Evolutionary conservation across 106 monocot species (phyloP).

Genomic region (Dioscorea dumetorum): DNA sequence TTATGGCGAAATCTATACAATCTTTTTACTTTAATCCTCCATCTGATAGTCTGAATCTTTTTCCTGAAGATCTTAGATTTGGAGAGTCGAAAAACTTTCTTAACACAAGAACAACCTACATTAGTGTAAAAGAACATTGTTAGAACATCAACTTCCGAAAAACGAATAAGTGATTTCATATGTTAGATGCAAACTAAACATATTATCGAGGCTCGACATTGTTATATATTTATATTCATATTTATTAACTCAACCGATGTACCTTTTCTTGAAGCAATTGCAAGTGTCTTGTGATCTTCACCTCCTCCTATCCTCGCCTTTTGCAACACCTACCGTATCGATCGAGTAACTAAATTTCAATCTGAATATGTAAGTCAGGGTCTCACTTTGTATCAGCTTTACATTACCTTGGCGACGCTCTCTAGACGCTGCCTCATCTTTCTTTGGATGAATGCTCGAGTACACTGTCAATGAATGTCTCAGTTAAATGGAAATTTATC

Average conservation of each 20-base stretch:
- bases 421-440: constrained; percentile 47
- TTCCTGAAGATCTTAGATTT: constrained; percentile 23
- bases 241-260: too few species aligned
- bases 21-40: constrained; percentile 35
- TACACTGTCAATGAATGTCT: constrained; percentile 32
- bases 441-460: constrained; percentile 50
- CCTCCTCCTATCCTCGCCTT: constrained; percentile 29
- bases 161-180: neutral
- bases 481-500: neutral
- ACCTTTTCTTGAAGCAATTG: neutral
- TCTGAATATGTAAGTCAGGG: neutral
- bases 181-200: neutral
- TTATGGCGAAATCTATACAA: constrained; percentile 27
- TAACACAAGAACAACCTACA: constrained; percentile 20
- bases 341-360: neutral
- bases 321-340: constrained; percentile 30
- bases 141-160: neutral
- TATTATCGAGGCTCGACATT: neutral
- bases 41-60: constrained; percentile 31
- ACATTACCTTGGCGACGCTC: constrained; percentile 38
- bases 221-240: neutral
- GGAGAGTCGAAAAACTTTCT: constrained; percentile 20
- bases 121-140: neutral
- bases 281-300: constrained; percentile 10
- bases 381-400: neutral